Conservation (phyloP, 768 basidiomycete species). For the Phylloporus sp. region DNA sequence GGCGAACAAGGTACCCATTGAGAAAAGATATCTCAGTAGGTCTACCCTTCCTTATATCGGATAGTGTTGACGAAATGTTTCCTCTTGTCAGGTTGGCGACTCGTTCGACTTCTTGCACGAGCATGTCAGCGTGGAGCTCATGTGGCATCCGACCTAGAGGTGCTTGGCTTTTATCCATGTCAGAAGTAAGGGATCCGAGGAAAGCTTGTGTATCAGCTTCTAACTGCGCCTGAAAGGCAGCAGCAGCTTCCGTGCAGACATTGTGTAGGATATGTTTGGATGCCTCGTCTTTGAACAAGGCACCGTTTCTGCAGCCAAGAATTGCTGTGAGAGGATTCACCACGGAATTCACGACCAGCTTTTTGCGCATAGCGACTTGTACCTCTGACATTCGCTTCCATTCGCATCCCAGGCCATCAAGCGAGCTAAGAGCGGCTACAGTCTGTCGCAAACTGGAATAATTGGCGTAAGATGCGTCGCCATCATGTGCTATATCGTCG, state of each 20-base stretch:
- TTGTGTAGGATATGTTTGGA: constrained; percentile 43
- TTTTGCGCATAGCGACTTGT: constrained; percentile 68
- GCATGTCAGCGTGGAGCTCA: constrained; percentile 39
- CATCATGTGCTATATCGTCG: constrained; percentile 46
- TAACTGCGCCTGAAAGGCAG: constrained; percentile 52
- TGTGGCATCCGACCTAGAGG: constrained; percentile 41
- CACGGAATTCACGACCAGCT: constrained; percentile 75
- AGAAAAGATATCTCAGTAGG: constrained; percentile 77
- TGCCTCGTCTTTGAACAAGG: constrained; percentile 47
- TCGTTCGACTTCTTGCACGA: constrained; percentile 55
- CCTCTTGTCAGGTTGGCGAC: constrained; percentile 54
- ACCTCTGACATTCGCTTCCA: constrained; percentile 68
- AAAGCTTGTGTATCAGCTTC: constrained; percentile 35
- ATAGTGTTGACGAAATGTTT: constrained; percentile 81
- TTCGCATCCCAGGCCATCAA: constrained; percentile 52
- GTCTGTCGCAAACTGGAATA: constrained; percentile 68
- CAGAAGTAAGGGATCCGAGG: constrained; percentile 22
- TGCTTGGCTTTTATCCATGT: constrained; percentile 22
- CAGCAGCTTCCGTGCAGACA: constrained; percentile 71
- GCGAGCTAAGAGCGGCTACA: constrained; percentile 55
- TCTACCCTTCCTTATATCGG: constrained; percentile 59
- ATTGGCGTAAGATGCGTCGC: constrained; percentile 34
- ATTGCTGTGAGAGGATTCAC: constrained; percentile 87
- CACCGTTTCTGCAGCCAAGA: constrained; percentile 76
- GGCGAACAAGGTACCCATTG: constrained; percentile 71